Evolutionary conservation across 257 asterid species (phyloP).

Genomic region (Striga asiatica): DNA sequence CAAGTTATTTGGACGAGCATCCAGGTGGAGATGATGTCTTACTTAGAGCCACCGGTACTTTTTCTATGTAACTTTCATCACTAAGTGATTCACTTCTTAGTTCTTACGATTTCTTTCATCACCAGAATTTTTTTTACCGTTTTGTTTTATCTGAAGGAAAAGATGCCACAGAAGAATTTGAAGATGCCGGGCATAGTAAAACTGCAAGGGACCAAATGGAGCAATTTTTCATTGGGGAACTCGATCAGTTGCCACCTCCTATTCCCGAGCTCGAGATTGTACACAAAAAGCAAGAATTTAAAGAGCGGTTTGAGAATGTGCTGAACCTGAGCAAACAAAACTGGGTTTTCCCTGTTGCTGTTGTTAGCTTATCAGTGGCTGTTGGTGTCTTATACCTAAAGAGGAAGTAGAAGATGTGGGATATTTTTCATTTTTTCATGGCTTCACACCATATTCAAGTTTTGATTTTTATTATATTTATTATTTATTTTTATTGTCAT

Average conservation of each 20-base stretch:
- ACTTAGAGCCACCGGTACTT: conserved; percentile 59
- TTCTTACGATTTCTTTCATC: too few species aligned
- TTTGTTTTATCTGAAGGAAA: conserved; percentile 32
- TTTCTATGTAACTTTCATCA: too few species aligned
- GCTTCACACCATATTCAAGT: background rate
- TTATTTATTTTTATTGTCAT: too few species aligned
- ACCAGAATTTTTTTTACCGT: background rate
- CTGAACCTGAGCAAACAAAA: conserved; percentile 47
- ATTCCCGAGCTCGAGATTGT: conserved; percentile 50
- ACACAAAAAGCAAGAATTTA: conserved; percentile 24
- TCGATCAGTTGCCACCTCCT: conserved; percentile 37
- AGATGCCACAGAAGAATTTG: conserved; percentile 92
- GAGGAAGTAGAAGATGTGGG: conserved; percentile 34
- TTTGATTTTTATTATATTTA: too few species aligned
- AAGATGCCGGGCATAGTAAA: conserved; percentile 95
- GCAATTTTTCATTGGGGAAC: conserved; percentile 76
- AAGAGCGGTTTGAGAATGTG: conserved; percentile 23
- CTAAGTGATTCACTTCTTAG: too few species aligned
- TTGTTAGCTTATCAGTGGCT: conserved; percentile 43
- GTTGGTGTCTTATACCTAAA: conserved; percentile 39
- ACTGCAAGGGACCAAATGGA: conserved; percentile 68
- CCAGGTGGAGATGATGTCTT: conserved; percentile 97
- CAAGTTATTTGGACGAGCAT: conserved; percentile 78
- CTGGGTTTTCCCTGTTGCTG: conserved; percentile 55
- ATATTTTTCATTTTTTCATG: background rate